phyloP scores from a whole-genome alignment of 257 asterid species.

The Nicotiana undulata region DNA sequence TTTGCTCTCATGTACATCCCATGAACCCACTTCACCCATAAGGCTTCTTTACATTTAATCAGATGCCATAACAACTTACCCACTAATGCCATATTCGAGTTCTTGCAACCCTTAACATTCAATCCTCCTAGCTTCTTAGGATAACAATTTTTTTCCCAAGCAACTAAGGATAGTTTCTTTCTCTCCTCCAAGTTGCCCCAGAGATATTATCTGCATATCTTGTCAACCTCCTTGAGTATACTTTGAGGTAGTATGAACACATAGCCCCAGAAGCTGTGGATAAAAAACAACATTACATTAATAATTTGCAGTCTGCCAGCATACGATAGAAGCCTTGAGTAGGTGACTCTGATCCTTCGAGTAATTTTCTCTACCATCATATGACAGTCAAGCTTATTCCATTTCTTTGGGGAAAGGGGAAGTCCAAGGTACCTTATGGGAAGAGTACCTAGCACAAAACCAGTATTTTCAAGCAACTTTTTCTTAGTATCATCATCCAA shows the following conservation, averaged over 20 bases:
- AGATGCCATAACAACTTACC: background rate
- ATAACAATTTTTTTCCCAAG: too few relatives aligned
- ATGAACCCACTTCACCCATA: background rate
- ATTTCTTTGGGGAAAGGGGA: background rate
- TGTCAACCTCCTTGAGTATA: background rate
- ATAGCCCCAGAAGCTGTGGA: background rate
- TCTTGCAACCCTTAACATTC: too few relatives aligned
- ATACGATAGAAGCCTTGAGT: background rate
- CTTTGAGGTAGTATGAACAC: too few relatives aligned
- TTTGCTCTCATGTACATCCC: background rate
- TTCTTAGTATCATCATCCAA: background rate
- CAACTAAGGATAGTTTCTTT: too few relatives aligned
- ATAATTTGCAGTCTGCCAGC: background rate
- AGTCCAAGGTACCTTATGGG: background rate
- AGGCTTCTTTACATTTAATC: background rate
- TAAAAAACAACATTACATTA: background rate
- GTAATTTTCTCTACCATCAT: background rate
- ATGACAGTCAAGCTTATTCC: background rate
- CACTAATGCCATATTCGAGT: too few relatives aligned
- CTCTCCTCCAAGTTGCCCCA: too few relatives aligned
- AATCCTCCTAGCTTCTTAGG: too few relatives aligned
- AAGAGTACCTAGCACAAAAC: background rate
- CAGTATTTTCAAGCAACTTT: fast-evolving
- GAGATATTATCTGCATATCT: background rate
- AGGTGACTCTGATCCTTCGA: background rate